These are phyloP conservation scores for Chloranthus sessilifolius DNA, from an alignment of 164 flowering plant species.

Conservation along the genomic window DNA sequence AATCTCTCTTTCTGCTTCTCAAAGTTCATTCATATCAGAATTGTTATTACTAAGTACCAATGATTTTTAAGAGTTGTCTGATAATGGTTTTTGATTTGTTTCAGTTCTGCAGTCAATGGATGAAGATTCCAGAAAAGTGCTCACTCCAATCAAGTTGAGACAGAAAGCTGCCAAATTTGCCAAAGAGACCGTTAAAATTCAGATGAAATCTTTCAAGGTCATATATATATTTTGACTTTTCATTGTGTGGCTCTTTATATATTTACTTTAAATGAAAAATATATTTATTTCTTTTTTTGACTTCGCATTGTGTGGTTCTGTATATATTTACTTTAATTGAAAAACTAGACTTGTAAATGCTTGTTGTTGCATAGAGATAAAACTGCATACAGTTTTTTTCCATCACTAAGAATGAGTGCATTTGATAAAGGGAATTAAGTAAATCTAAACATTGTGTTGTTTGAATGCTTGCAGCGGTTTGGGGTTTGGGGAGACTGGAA, in stretches of 20 bases:
- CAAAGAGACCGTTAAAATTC: slow-evolving; percentile 72
- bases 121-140: slow-evolving; percentile 73
- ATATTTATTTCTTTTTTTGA: too few species aligned
- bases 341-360: too few species aligned
- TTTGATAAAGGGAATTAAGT: neutral
- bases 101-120: slow-evolving; percentile 96
- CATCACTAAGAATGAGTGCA: too few species aligned
- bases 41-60: too few species aligned
- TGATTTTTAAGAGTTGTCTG: neutral
- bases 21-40: too few species aligned
- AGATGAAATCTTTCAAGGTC: slow-evolving; percentile 96
- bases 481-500: slow-evolving; percentile 99
- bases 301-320: too few species aligned
- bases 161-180: slow-evolving; percentile 95
- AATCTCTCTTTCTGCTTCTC: too few species aligned
- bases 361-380: too few species aligned
- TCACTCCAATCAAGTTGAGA: slow-evolving; percentile 84
- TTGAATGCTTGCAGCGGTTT: slow-evolving; percentile 58
- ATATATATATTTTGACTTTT: slow-evolving; percentile 6
- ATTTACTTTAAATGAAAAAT: too few species aligned
- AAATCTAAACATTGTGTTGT: neutral
- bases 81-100: slow-evolving; percentile 13
- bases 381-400: too few species aligned
- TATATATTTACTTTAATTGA: too few species aligned
- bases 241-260: neutral